Base-by-base conservation (phyloP, 768 basidiomycete genomes). In the Suillus subluteus region DNA sequence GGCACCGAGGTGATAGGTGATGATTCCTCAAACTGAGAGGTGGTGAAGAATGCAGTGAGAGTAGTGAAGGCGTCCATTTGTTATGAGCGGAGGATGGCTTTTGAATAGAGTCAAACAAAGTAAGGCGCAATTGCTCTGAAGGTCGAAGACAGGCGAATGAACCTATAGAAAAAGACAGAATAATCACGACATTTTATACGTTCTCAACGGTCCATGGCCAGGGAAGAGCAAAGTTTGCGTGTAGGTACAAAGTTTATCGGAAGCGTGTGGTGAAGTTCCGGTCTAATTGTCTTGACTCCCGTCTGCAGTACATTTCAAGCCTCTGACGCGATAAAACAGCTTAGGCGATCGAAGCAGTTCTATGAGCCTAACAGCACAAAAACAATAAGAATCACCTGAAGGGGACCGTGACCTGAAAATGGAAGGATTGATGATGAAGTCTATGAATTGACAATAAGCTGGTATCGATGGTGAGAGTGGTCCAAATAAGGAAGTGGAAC, bases 51-150 rank as follows among this genome's bases (percentile, higher is more conserved):
- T 8, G 62, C 40, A 23, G 30, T 37, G 52, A 66, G 7, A 52
- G 65, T 32, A 15, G 62, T 63, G 50, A 66, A 66, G 48, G 65
- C 52, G 13, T 66, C 65, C 65, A 65, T 66, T 55, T 13, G 32
- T 38, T 50, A n/a, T 40, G 16, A 12, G 44, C 26, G 30, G 35
- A 38, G 37, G 37, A 50, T n/a, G 59, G 40, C 52, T 50, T 52
- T 38, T 66, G 37, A 37, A 46, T 23, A 12, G 62, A 32, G 26
- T 23, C 16, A 30, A 38, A 38, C 21, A 9, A 40, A 63, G 7
- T 21, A 63, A 21, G 62, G 46, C 35, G 32, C 65, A 58, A 58
- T 38, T 64, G 63, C 40, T 56, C 55, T 63, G 65, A 66, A 63
- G 65, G 43, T 54, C 38, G 40, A 56, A 64, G 21, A 40, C 11